Base-by-base conservation (phyloP, 202 grass and related monocot species). In the Digitaria exilis region DNA sequence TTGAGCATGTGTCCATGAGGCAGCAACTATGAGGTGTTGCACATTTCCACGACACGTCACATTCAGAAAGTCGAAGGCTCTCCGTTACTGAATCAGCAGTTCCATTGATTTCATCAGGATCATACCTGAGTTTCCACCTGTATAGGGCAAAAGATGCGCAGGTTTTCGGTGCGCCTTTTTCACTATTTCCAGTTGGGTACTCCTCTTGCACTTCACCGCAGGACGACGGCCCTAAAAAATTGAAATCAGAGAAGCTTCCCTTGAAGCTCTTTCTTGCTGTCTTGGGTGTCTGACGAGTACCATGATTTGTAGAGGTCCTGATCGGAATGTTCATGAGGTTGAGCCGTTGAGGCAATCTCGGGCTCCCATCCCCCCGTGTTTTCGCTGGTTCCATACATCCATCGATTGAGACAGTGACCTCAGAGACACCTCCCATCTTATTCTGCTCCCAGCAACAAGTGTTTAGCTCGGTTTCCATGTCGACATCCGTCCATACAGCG, bases 311-410 rank as follows among this genome's bases (percentile, higher is more conserved):
- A 39, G 7, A 39, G 7, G n/a, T 9, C 75, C 17, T 59, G 81
- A 81, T 89, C 31, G 39, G 32, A 74, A 42, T 72, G 73, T 29
- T 45, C 39, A 78, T 45, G 77, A 34, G 69, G 73, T 11, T 30
- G n/a, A n/a, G n/a, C n/a, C n/a, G n/a, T n/a, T n/a, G 62, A 67
- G 13, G 49, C 49, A 44, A 45, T 58, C 80, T 80, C 4, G 69
- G 68, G 3, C 50, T 71, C 59, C 88, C 88, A 86, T 83, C 19
- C 79, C 51, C 55, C 58, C 5, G n/a, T 90, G 88, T 79, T 65
- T 22, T 46, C 58, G 57, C 73, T 56, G 52, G 24, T 34, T 52
- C 77, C 77, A 39, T 39, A 37, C 55, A 21, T 35, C 15, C 78
- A 76, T 77, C 63, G 48, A 86, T 73, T 46, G 48, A 59, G 72